Percentiles rank a stretch among this genome's conserved stretches.
Evolutionary conservation across 306 rosid genomes (phyloP).

Genomic region (Dalbergia cultrata): DNA sequence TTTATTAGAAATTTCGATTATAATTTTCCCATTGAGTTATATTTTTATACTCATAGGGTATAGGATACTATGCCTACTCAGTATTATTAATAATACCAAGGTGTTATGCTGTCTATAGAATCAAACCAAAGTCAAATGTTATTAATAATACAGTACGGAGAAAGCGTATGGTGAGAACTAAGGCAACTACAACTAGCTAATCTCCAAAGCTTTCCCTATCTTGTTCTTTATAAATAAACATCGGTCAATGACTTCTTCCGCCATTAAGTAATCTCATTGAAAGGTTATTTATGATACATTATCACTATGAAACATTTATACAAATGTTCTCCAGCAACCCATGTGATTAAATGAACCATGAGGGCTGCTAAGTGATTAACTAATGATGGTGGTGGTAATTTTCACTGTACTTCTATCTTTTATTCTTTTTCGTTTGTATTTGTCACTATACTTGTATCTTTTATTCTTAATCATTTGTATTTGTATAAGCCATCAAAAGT

Average conservation of each 20-base stretch:
- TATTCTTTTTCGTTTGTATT: neutral
- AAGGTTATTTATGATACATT: constrained; percentile 1
- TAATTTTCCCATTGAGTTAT: neutral
- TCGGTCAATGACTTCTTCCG: neutral
- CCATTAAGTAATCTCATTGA: neutral
- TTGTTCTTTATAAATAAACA: constrained; percentile 23
- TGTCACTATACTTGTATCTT: neutral
- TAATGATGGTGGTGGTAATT: neutral
- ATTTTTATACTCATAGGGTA: no score
- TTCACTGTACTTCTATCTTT: neutral
- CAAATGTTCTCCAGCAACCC: constrained; percentile 31
- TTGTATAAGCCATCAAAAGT: neutral
- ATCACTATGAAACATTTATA: neutral
- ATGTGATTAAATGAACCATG: constrained; percentile 32
- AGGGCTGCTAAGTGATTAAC: constrained; percentile 20
- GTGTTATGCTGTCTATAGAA: constrained; percentile 4
- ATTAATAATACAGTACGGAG: neutral
- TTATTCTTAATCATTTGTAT: neutral
- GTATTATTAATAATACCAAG: no score
- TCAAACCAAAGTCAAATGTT: constrained; percentile 15
- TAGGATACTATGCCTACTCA: no score
- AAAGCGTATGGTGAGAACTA: neutral
- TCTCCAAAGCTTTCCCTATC: constrained; percentile 4
- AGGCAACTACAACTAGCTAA: constrained; percentile 20
- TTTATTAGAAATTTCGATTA: neutral